Percentiles rank a stretch among this genome's conserved stretches.
These are phyloP conservation scores for Mallotus repandus DNA, from an alignment of 441 rosid genomes.

Conservation along the genomic window DNA sequence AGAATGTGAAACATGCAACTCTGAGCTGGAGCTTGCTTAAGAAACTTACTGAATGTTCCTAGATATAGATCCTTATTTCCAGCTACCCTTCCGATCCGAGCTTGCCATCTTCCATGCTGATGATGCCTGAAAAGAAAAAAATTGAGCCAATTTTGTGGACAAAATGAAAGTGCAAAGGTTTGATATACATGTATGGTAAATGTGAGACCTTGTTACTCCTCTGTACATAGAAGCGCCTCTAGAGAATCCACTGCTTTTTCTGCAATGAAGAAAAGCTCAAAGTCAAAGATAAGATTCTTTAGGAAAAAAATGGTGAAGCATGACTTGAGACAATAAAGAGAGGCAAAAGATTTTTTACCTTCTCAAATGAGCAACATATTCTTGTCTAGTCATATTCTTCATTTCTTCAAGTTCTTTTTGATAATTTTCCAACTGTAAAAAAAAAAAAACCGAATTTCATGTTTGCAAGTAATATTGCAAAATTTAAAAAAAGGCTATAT, in stretches of 20 bases:
- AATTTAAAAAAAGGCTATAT: neutral
- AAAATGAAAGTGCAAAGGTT: neutral
- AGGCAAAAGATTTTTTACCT: constrained; percentile 39
- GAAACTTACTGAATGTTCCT: constrained; percentile 80
- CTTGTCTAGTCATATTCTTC: constrained; percentile 92
- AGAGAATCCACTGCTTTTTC: constrained; percentile 98
- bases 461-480: constrained; percentile 16
- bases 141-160: neutral
- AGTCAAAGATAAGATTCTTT: neutral
- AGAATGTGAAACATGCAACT: constrained; percentile 1
- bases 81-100: constrained; percentile 94
- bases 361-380: constrained; percentile 92
- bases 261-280: constrained; percentile 27
- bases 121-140: constrained; percentile 59
- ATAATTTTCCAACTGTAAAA: constrained; percentile 64
- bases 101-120: constrained; percentile 99
- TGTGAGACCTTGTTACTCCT: constrained; percentile 84
- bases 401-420: constrained; percentile 70
- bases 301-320: constrained; percentile 4
- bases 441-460: neutral
- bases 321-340: neutral
- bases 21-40: neutral
- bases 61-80: constrained; percentile 98
- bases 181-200: neutral
- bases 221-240: constrained; percentile 97